These are phyloP conservation scores for Tylopilus sp. DNA, from an alignment of 1,284 basidiomycete species.

Conservation along the genomic window DNA sequence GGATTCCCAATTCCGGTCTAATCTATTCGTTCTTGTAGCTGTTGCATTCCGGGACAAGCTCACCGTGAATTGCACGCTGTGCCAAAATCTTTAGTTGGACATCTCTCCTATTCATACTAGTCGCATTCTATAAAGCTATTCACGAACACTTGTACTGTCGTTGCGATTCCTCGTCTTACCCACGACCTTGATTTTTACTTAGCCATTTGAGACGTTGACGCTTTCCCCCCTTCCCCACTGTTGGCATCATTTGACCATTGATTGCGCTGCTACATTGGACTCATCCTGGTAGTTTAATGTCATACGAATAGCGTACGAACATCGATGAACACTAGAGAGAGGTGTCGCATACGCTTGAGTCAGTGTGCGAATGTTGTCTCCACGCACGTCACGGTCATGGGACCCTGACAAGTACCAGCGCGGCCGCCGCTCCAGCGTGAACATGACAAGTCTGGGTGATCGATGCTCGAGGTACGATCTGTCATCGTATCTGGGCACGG, in stretches of 20 bases:
- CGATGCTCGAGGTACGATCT: too few species aligned
- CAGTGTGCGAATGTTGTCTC: background rate
- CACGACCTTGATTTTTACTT: slow-evolving; percentile 1
- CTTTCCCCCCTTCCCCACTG: background rate
- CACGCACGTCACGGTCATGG: background rate
- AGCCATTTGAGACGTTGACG: slow-evolving; percentile 18
- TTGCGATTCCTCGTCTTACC: background rate
- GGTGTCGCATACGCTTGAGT: background rate
- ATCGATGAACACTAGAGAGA: slow-evolving; percentile 16
- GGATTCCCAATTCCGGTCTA: background rate
- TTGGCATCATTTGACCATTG: slow-evolving; percentile 14
- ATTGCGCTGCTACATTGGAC: slow-evolving; percentile 15
- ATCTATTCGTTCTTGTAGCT: slow-evolving; percentile 38
- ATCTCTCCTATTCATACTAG: slow-evolving; percentile 26
- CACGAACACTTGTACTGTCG: slow-evolving; percentile 29
- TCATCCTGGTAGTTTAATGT: slow-evolving; percentile 21
- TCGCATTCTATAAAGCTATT: slow-evolving; percentile 29
- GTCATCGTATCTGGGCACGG: too few species aligned
- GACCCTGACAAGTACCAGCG: too few species aligned
- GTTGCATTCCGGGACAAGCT: slow-evolving; percentile 55
- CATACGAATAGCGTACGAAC: slow-evolving; percentile 26
- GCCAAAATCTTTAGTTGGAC: slow-evolving; percentile 55
- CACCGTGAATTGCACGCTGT: slow-evolving; percentile 61
- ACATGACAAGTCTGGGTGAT: too few species aligned
- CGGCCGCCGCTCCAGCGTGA: too few species aligned